phyloP scores from a whole-genome alignment of 2,329 filamentous ascomycete species.

The Fusarium sp. region DNA sequence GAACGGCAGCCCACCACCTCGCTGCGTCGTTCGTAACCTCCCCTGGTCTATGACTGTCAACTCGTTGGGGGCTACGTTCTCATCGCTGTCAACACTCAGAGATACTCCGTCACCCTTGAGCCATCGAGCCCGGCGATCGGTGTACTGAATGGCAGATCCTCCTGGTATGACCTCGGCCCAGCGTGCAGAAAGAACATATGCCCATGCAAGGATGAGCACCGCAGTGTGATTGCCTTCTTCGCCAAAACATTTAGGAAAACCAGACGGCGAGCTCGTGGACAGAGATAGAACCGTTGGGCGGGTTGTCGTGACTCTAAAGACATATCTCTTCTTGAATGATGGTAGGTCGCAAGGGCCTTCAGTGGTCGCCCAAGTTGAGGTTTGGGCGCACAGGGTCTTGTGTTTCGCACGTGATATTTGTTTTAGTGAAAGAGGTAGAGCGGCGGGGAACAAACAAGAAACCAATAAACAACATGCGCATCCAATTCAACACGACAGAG shows the following conservation, averaged over 20 bases:
- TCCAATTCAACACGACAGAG: no score
- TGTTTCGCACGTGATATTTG: no score
- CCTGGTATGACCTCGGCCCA: conserved; percentile 24
- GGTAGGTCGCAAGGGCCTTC: conserved; percentile 1
- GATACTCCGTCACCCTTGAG: not conserved
- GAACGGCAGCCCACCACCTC: not conserved
- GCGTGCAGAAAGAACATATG: conserved; percentile 25
- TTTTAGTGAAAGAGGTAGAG: no score
- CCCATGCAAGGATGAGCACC: conserved; percentile 29
- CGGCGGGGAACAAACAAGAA: no score
- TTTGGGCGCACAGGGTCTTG: conserved; percentile 1
- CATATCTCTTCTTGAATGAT: not conserved
- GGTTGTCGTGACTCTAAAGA: not conserved
- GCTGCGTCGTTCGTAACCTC: not conserved
- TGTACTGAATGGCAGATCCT: not conserved
- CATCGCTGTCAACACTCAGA: not conserved
- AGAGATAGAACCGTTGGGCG: not conserved
- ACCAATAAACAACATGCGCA: no score
- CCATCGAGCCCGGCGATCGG: not conserved
- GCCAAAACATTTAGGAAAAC: not conserved
- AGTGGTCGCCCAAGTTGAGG: conserved; percentile 4
- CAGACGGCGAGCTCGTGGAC: not conserved
- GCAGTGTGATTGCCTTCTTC: not conserved
- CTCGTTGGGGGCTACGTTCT: not conserved
- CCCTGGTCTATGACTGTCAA: not conserved